Conservation (phyloP, 2,329 filamentous ascomycete genomes). For the Hymenoscyphus salicellus region DNA sequence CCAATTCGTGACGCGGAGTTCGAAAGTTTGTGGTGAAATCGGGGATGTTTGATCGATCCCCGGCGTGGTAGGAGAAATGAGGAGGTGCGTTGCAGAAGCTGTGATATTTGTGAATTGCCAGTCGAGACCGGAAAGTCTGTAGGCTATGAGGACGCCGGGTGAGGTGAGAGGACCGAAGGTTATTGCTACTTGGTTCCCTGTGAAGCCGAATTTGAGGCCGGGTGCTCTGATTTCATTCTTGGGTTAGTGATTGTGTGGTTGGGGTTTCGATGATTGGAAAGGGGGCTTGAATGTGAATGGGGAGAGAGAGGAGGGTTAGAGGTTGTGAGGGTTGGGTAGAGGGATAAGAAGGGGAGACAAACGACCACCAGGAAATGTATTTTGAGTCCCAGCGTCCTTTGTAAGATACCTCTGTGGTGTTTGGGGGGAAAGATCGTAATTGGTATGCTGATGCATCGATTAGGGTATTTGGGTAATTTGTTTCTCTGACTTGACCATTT, state of each 20-base stretch:
- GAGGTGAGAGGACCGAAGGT: slow-evolving; percentile 32
- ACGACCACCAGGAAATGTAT: slow-evolving; percentile 60
- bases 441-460: slow-evolving; percentile 38
- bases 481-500: slow-evolving; percentile 40
- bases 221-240: slow-evolving; percentile 38
- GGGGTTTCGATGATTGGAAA: too few species aligned
- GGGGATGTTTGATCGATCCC: slow-evolving; percentile 45
- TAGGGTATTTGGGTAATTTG: slow-evolving; percentile 42
- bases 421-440: slow-evolving; percentile 49
- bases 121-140: slow-evolving; percentile 56
- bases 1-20: slow-evolving; percentile 61
- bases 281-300: too few species aligned
- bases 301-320: not conserved
- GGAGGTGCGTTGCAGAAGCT: slow-evolving; percentile 52
- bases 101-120: slow-evolving; percentile 62
- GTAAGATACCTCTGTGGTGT: slow-evolving; percentile 55
- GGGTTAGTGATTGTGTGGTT: not conserved
- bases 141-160: slow-evolving; percentile 49
- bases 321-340: not conserved
- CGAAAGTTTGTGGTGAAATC: slow-evolving; percentile 48
- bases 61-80: slow-evolving; percentile 47
- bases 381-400: slow-evolving; percentile 62
- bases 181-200: slow-evolving; percentile 26
- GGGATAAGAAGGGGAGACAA: slow-evolving; percentile 29
- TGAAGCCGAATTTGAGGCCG: slow-evolving; percentile 30